Evolutionary conservation across 192 early-diverging fungal species (phyloP), one percentile per base, ranked within the genome.

Genomic region (Phlyctochytrium arcticum): DNA sequence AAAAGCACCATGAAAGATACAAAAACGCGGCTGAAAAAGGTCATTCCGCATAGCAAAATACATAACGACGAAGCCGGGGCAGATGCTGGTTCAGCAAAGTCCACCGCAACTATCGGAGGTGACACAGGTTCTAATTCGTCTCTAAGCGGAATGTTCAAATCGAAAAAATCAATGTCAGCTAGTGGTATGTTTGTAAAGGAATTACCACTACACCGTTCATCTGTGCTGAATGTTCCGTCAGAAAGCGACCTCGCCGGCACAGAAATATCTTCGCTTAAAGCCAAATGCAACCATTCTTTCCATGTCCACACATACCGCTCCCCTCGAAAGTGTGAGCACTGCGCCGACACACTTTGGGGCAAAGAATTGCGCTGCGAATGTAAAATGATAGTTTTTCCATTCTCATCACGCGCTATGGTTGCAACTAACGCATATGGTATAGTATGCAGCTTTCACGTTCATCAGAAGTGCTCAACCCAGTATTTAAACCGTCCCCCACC

Each of bases 291-390:
- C 42, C 76, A 77, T 62, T 27, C 56, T 34, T 75, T 77, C 56
- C 24, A 32, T 1, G 21, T 51, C 6, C 76, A 77, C 44, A 44
- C 58, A 2, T 77, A 75, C 61, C 51, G 53, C 23, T 60, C 56
- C 4, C 71, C 71, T 33, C 69, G 68, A 30, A 68, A 75, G 49
- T 75, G 76, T 60, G 68, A 77, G 35, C 36, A 62, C 29, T 77
- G 76, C 35, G 4, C 60, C 30, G 73, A 75, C 4, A 70, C 71
- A 34, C 61, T 77, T 6, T 77, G 76, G 76, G 76, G 76, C 17
- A 75, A 75, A 48, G 76, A 77, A 31, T 15, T 68, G 19, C 60
- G 68, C 6, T 77, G 76, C 57, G 64, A 70, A 4, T 53, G 73
- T 75, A 46, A 60, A 7, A 19, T 24, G 8, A 8, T 60, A 5